Percentiles rank a stretch among this genome's conserved stretches.
Conservation (phyloP, 2,329 filamentous ascomycete genomes). For the Microascus cirrosus region DNA sequence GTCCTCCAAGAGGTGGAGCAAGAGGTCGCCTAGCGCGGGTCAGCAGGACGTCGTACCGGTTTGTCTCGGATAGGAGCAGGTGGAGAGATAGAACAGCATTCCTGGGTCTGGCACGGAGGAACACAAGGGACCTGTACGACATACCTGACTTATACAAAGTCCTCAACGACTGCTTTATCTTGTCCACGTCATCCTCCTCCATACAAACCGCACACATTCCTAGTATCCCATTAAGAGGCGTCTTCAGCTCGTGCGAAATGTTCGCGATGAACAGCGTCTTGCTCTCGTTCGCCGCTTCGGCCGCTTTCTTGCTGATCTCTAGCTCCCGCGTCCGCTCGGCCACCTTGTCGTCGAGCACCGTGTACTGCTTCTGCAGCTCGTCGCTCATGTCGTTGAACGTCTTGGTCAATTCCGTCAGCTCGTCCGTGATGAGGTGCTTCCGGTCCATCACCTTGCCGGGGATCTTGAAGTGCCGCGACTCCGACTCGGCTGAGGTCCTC, state of each 20-base stretch:
- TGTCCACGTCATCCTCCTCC: constrained; percentile 71
- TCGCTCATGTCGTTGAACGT: constrained; percentile 95
- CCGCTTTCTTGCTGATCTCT: constrained; percentile 81
- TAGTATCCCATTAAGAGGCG: constrained; percentile 87
- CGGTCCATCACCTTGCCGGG: constrained; percentile 69
- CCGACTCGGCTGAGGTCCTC: constrained; percentile 15
- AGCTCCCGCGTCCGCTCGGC: constrained; percentile 72
- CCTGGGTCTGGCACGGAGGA: background rate
- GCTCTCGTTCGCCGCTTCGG: constrained; percentile 90
- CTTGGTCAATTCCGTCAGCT: constrained; percentile 68
- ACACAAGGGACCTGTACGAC: constrained; percentile 12
- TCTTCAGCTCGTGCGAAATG: constrained; percentile 80
- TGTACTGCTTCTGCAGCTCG: constrained; percentile 78
- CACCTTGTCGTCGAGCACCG: constrained; percentile 73
- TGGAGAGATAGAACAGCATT: background rate
- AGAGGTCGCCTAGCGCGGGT: constrained; percentile 46
- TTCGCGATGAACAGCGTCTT: constrained; percentile 98
- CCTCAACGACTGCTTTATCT: constrained; percentile 73
- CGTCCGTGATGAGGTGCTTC: constrained; percentile 69
- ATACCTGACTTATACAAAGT: constrained; percentile 74
- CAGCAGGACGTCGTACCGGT: background rate
- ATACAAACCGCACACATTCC: constrained; percentile 91
- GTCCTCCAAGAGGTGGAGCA: constrained; percentile 81
- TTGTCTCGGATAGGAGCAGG: background rate
- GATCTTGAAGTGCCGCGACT: constrained; percentile 62